Evolutionary conservation across 2,329 filamentous ascomycete species (phyloP).

Genomic region (Cryphonectria parasitica): DNA sequence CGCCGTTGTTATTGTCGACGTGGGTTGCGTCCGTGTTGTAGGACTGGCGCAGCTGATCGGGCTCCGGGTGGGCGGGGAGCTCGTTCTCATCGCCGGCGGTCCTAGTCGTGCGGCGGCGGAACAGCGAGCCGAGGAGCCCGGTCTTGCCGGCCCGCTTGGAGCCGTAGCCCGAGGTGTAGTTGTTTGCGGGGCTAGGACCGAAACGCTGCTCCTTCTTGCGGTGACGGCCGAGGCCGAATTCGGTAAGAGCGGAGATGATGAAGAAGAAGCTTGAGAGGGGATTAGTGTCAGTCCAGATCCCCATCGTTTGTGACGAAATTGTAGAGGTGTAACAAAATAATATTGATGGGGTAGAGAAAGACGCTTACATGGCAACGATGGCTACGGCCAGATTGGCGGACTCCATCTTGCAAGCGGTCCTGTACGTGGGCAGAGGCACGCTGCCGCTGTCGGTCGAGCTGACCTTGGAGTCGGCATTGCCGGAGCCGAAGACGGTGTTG

Average conservation of each 20-base stretch:
- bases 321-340: background rate
- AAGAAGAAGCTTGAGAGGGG: conserved; percentile 40
- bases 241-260: conserved; percentile 34
- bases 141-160: conserved; percentile 26
- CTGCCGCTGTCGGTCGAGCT: conserved; percentile 52
- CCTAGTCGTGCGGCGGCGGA: conserved; percentile 32
- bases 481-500: conserved; percentile 70
- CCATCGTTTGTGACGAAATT: background rate
- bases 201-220: conserved; percentile 45
- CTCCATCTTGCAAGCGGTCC: conserved; percentile 71
- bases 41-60: conserved; percentile 41
- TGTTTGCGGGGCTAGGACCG: conserved; percentile 46
- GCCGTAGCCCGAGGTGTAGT: conserved; percentile 45
- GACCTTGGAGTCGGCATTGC: conserved; percentile 54
- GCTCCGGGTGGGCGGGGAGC: conserved; percentile 42
- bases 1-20: conserved; percentile 30
- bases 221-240: conserved; percentile 37
- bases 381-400: conserved; percentile 77
- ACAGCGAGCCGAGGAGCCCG: conserved; percentile 40
- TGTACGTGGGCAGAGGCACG: conserved; percentile 53
- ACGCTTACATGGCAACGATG: conserved; percentile 72
- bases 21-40: conserved; percentile 43
- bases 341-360: background rate
- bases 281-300: conserved; percentile 6
- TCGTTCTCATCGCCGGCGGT: conserved; percentile 37